Percentiles rank a stretch among this genome's conserved stretches.
These are phyloP conservation scores for Saccharomyces uvarum DNA, from an alignment of 1,139 yeast species.

Conservation along the genomic window DNA sequence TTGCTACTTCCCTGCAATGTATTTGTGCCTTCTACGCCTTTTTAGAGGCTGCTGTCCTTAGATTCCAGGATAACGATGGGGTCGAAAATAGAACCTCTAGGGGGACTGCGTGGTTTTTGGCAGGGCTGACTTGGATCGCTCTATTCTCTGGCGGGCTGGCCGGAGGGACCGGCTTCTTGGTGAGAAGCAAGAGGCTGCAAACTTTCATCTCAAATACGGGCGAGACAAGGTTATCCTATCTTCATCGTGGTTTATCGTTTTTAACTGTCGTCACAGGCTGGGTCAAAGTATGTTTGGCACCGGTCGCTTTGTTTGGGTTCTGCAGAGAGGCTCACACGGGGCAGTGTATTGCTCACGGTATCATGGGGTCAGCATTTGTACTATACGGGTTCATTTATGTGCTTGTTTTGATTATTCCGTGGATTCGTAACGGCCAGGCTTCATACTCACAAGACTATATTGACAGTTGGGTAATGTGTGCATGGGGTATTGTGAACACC, in stretches of 20 bases:
- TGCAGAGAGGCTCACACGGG: conserved; percentile 71
- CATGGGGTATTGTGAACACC: conserved; percentile 89
- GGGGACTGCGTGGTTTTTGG: conserved; percentile 58
- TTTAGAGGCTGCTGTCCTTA: conserved; percentile 47
- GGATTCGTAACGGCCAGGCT: conserved; percentile 45
- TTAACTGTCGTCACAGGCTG: conserved; percentile 46
- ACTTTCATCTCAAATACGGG: conserved; percentile 32
- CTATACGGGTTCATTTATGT: conserved; percentile 66
- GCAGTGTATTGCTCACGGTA: conserved; percentile 93
- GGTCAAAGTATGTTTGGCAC: conserved; percentile 72
- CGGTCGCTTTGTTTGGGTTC: conserved; percentile 79
- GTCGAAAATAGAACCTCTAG: conserved; percentile 60
- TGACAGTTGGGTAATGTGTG: conserved; percentile 71
- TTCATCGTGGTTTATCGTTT: conserved; percentile 44
- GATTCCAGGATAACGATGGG: conserved; percentile 56
- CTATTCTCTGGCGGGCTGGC: conserved; percentile 49
- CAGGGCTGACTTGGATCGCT: conserved; percentile 40
- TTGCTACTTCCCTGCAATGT: conserved; percentile 43
- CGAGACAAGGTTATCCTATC: conserved; percentile 27
- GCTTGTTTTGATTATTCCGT: conserved; percentile 60
- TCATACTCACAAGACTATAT: conserved; percentile 73
- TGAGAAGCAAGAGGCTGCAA: conserved; percentile 29
- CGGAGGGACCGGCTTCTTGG: conserved; percentile 32
- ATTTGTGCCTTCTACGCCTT: conserved; percentile 44
- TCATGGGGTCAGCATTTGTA: conserved; percentile 87